Evolutionary conservation across 129 eudicot species (phyloP).

Genomic region (Apium graveolens): DNA sequence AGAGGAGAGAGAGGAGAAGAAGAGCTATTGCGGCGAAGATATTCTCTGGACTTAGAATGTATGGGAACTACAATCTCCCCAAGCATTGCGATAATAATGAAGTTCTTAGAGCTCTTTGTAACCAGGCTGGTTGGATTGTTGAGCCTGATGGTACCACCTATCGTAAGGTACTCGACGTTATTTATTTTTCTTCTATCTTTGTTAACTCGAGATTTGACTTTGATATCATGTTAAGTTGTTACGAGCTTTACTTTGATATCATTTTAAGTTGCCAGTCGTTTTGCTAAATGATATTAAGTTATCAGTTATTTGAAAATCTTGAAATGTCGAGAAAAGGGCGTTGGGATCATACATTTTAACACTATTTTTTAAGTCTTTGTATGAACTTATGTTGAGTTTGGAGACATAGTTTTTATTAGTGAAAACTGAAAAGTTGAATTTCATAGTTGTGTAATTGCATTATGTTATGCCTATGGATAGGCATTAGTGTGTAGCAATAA

Average conservation of each 20-base stretch:
- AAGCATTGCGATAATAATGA: conserved; percentile 81
- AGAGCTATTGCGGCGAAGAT: conserved; percentile 77
- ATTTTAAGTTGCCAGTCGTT: too few relatives aligned
- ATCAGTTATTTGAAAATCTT: not conserved
- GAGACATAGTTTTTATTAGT: not conserved
- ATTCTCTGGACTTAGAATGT: conserved; percentile 63
- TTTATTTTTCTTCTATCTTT: not conserved
- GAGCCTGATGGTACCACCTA: conserved; percentile 85
- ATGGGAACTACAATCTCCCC: conserved; percentile 62
- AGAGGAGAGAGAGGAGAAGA: conserved; percentile 70
- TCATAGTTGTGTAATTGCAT: not conserved
- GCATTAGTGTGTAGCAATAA: not conserved
- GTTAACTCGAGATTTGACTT: not conserved
- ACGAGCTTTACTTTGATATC: too few relatives aligned
- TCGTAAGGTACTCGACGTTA: conserved; percentile 45
- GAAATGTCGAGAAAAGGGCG: not conserved
- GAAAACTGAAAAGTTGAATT: not conserved
- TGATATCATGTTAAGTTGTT: not conserved
- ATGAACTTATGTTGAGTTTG: not conserved
- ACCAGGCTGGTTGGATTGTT: conserved; percentile 83
- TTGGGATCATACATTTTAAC: too few relatives aligned
- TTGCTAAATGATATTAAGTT: not conserved
- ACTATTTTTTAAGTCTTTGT: not conserved
- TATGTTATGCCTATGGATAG: not conserved
- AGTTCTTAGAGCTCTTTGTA: conserved; percentile 75